Conservation (phyloP, 108 stramenopile species). For the Nannochloropsis gaditana region DNA sequence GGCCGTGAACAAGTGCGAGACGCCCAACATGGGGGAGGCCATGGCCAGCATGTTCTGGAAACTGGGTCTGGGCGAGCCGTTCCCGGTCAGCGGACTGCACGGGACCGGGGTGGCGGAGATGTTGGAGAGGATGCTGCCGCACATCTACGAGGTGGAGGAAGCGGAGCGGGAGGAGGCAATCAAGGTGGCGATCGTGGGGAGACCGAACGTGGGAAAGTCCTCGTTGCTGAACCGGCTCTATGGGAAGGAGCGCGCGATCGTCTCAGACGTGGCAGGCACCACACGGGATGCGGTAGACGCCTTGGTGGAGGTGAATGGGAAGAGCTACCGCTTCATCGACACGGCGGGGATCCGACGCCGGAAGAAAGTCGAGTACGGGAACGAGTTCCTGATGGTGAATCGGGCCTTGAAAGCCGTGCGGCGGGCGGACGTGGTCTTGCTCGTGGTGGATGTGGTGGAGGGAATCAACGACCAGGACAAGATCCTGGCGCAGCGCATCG, state of each 20-base stretch:
- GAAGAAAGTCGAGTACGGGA: slow-evolving; percentile 86
- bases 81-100: slow-evolving; percentile 88
- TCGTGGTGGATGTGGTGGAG: slow-evolving; percentile 88
- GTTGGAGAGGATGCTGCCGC: slow-evolving; percentile 67
- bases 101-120: slow-evolving; percentile 90
- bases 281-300: slow-evolving; percentile 97
- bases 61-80: slow-evolving; percentile 88
- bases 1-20: slow-evolving; percentile 96
- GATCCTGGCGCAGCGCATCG: slow-evolving; percentile 58
- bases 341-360: slow-evolving; percentile 94
- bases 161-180: slow-evolving; percentile 54
- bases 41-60: slow-evolving; percentile 85
- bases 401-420: slow-evolving; percentile 88
- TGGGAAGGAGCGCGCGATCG: slow-evolving; percentile 81
- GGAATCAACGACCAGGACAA: slow-evolving; percentile 79
- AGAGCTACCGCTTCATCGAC: slow-evolving; percentile 88
- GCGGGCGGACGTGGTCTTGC: slow-evolving; percentile 83
- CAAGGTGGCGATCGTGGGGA: slow-evolving; percentile 87
- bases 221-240: slow-evolving; percentile 82
- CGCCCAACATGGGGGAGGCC: slow-evolving; percentile 48
- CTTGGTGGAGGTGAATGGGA: slow-evolving; percentile 70
- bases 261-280: slow-evolving; percentile 88
- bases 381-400: slow-evolving; percentile 97
- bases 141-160: slow-evolving; percentile 61
- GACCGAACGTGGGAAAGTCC: slow-evolving; percentile 96